These are phyloP conservation scores for Neckera pumila DNA, from an alignment of 225 moss, liverwort and hornwort species.

Conservation along the genomic window DNA sequence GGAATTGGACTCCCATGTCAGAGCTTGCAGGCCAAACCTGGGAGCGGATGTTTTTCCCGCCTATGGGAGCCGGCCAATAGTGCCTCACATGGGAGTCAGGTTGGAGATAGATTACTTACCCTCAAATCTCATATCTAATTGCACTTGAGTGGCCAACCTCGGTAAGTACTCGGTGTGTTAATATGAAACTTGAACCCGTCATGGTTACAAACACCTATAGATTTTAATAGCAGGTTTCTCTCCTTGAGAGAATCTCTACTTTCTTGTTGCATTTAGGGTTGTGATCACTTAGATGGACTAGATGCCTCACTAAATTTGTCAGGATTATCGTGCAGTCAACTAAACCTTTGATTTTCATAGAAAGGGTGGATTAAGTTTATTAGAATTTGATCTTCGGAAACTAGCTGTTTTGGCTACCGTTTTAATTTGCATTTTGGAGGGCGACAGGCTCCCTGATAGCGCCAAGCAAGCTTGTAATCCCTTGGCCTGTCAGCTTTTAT, in stretches of 20 bases:
- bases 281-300: background rate
- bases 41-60: conserved; percentile 13
- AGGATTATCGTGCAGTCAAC: background rate
- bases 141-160: background rate
- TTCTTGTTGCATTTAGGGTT: background rate
- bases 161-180: background rate
- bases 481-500: background rate
- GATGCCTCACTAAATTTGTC: background rate
- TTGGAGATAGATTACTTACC: conserved; percentile 8
- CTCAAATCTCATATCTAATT: conserved; percentile 2
- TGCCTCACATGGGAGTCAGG: conserved; percentile 22
- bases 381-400: background rate
- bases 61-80: conserved; percentile 23
- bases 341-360: background rate
- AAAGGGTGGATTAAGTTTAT: background rate
- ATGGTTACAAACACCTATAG: background rate
- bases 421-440: background rate
- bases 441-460: background rate
- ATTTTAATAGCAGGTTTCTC: background rate
- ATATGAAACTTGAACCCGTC: background rate
- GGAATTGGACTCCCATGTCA: conserved; percentile 16
- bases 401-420: background rate
- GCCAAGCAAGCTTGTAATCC: background rate
- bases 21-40: conserved; percentile 7
- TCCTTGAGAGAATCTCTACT: background rate